Evolutionary conservation across 1,139 yeast species (phyloP).

Genomic region (Taiozyma sp.): DNA sequence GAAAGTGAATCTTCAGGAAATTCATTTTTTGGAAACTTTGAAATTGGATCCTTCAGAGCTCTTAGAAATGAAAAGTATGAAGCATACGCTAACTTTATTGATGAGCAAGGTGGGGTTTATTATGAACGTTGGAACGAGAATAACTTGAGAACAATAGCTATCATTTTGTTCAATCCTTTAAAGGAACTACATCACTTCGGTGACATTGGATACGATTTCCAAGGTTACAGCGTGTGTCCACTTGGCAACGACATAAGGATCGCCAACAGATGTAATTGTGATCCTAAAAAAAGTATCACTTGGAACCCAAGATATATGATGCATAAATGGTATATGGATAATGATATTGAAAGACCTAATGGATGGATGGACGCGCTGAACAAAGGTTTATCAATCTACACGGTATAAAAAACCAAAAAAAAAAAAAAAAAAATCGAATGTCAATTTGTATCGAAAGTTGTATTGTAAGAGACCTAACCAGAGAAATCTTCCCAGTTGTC

Average conservation of each 20-base stretch:
- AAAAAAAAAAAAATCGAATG: not conserved
- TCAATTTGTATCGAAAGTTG: not conserved
- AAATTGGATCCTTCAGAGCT: slow-evolving; percentile 70
- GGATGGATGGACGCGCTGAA: slow-evolving; percentile 12
- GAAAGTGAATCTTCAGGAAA: slow-evolving; percentile 61
- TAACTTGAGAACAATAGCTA: slow-evolving; percentile 83
- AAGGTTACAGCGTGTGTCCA: slow-evolving; percentile 82
- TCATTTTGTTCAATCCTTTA: slow-evolving; percentile 59
- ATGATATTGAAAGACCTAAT: slow-evolving; percentile 9
- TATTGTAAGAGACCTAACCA: not conserved
- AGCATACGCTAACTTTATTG: slow-evolving; percentile 66
- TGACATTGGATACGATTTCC: slow-evolving; percentile 79
- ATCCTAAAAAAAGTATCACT: slow-evolving; percentile 20
- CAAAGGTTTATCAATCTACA: slow-evolving; percentile 1
- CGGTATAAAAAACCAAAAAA: not conserved
- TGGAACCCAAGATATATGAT: slow-evolving; percentile 15
- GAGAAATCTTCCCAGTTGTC: slow-evolving; percentile 64
- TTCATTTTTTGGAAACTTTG: slow-evolving; percentile 94
- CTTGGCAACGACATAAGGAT: slow-evolving; percentile 49
- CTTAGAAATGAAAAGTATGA: slow-evolving; percentile 66
- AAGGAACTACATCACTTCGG: slow-evolving; percentile 71
- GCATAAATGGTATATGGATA: slow-evolving; percentile 12
- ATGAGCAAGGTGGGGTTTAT: slow-evolving; percentile 78
- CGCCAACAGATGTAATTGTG: slow-evolving; percentile 61
- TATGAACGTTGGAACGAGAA: slow-evolving; percentile 98